Conservation (phyloP, 2,329 filamentous ascomycete species). For the Pezicula radicicola region DNA sequence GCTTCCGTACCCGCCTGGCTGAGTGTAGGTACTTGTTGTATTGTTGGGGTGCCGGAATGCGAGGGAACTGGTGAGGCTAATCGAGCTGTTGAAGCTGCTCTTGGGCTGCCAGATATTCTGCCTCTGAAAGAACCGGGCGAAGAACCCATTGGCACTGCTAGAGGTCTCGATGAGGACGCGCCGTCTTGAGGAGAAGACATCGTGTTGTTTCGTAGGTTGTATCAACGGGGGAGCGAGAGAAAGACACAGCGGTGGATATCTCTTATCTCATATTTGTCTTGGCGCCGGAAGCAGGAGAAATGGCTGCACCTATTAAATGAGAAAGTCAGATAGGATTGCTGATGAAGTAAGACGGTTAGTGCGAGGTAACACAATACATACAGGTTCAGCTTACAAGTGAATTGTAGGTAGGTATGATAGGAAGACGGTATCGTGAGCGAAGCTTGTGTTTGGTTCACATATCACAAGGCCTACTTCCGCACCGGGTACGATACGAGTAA, state of each 20-base stretch:
- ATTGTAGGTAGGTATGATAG: too few species aligned
- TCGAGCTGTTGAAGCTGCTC: slow-evolving; percentile 58
- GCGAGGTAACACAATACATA: neutral
- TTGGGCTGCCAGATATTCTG: slow-evolving; percentile 38
- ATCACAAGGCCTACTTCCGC: too few species aligned
- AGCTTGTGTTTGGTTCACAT: too few species aligned
- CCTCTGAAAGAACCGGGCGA: slow-evolving; percentile 43
- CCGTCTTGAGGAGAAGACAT: slow-evolving; percentile 31
- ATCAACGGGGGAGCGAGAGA: neutral
- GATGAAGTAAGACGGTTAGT: neutral
- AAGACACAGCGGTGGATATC: slow-evolving; percentile 1
- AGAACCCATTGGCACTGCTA: slow-evolving; percentile 39
- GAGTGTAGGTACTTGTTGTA: slow-evolving; percentile 46
- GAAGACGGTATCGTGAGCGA: too few species aligned
- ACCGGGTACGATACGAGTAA: too few species aligned
- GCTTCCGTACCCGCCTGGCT: slow-evolving; percentile 35
- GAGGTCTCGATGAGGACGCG: slow-evolving; percentile 28
- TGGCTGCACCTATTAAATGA: neutral
- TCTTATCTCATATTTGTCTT: slow-evolving; percentile 12
- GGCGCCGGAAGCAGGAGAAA: too few species aligned
- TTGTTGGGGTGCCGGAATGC: slow-evolving; percentile 41
- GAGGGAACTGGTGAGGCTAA: slow-evolving; percentile 55
- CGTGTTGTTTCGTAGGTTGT: neutral
- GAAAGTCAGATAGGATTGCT: neutral
- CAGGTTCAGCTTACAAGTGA: neutral